A percentile compares a stretch with the other conserved stretches of the same genome.
Conservation (phyloP, 805 yeast species). For the Wickerhamiella sergipiensis region DNA sequence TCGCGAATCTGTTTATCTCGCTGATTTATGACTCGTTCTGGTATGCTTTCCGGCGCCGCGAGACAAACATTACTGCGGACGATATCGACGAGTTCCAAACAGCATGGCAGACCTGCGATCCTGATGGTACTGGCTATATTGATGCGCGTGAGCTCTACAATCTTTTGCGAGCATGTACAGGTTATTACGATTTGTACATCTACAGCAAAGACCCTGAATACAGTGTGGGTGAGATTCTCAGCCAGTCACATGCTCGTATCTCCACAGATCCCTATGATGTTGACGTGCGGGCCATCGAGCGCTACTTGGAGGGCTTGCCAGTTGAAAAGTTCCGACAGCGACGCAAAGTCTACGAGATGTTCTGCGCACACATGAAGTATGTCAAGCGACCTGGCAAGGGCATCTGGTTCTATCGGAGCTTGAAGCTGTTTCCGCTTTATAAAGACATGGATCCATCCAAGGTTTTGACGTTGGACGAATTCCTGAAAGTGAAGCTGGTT, state of each 20-base stretch:
- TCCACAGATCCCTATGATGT: conserved; percentile 32
- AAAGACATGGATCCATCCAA: conserved; percentile 62
- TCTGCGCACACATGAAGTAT: conserved; percentile 59
- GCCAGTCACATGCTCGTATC: conserved; percentile 32
- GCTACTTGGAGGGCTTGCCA: conserved; percentile 40
- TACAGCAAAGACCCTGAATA: conserved; percentile 38
- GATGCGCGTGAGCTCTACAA: conserved; percentile 39
- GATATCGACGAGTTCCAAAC: conserved; percentile 63
- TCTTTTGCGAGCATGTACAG: conserved; percentile 50
- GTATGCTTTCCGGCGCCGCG: conserved; percentile 52
- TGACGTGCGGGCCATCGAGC: conserved; percentile 39
- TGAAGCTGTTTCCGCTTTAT: conserved; percentile 62
- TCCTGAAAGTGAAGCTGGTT: conserved; percentile 19
- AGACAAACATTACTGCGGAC: conserved; percentile 23
- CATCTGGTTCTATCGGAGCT: conserved; percentile 46
- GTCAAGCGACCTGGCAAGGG: conserved; percentile 7
- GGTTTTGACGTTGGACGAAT: conserved; percentile 21
- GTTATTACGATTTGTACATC: conserved; percentile 59
- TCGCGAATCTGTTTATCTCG: conserved; percentile 80
- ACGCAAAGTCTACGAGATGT: conserved; percentile 42
- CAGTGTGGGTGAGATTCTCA: conserved; percentile 36
- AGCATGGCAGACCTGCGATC: conserved; percentile 68
- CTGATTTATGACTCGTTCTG: conserved; percentile 82
- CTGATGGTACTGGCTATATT: conserved; percentile 64
- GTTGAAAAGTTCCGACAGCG: conserved; percentile 40